phyloP scores from a whole-genome alignment of 108 stramenopile species.

The Skeletonema menzelii region DNA sequence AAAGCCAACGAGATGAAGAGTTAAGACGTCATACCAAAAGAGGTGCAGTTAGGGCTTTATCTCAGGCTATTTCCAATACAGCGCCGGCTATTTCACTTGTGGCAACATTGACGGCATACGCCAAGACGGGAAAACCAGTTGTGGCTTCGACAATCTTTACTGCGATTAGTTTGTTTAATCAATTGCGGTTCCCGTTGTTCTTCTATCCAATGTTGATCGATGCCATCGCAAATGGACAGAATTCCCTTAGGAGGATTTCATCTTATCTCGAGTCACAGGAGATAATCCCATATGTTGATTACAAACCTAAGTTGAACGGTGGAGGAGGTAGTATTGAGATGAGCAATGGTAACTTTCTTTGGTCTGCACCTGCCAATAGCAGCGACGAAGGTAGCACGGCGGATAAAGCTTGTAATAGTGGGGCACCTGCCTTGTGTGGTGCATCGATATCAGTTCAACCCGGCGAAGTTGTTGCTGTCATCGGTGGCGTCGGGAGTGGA shows the following conservation, averaged over 20 bases:
- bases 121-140: constrained; percentile 61
- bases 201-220: constrained; percentile 88
- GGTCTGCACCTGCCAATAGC: constrained; percentile 22
- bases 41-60: constrained; percentile 67
- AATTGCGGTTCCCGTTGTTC: constrained; percentile 87
- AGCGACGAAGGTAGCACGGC: constrained; percentile 16
- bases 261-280: constrained; percentile 66
- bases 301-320: constrained; percentile 25
- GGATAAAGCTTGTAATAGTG: constrained; percentile 13
- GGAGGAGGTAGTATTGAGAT: constrained; percentile 68
- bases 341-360: constrained; percentile 74
- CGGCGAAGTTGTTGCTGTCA: constrained; percentile 83
- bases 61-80: constrained; percentile 69
- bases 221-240: constrained; percentile 72
- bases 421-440: constrained; percentile 57
- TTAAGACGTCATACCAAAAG: constrained; percentile 51
- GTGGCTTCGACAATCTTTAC: constrained; percentile 89
- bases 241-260: constrained; percentile 63
- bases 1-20: constrained; percentile 59
- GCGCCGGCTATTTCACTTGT: constrained; percentile 75
- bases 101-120: constrained; percentile 69
- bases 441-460: constrained; percentile 60
- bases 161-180: constrained; percentile 92
- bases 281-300: constrained; percentile 64
- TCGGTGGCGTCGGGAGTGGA: constrained; percentile 88